phyloP scores from a whole-genome alignment of 164 flowering plant species.

The Houttuynia cordata region DNA sequence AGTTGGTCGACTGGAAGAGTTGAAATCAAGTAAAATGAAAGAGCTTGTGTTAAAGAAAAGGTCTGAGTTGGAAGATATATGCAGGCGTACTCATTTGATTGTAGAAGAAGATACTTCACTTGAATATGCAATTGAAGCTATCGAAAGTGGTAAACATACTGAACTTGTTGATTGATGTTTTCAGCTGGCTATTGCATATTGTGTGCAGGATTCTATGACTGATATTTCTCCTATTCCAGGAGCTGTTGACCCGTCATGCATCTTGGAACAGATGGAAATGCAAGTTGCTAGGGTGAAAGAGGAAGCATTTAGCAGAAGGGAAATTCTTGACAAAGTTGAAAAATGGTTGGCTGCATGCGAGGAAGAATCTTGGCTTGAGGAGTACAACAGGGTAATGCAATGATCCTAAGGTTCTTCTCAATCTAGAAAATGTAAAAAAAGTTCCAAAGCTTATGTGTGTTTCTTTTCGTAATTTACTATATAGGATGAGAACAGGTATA shows the following conservation, averaged over 20 bases:
- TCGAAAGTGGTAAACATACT: conserved; percentile 53
- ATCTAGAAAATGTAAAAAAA: neutral
- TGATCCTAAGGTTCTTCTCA: neutral
- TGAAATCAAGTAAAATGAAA: conserved; percentile 91
- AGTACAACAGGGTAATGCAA: conserved; percentile 47
- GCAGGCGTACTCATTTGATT: conserved; percentile 60
- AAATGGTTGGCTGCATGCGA: conserved; percentile 71
- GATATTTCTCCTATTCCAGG: conserved; percentile 24
- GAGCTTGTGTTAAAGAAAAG: conserved; percentile 83
- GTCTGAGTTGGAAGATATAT: conserved; percentile 74
- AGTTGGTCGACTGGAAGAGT: conserved; percentile 65
- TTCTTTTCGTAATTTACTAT: neutral
- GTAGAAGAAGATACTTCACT: conserved; percentile 36
- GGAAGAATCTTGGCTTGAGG: conserved; percentile 83
- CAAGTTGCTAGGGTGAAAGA: conserved; percentile 50
- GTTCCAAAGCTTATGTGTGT: neutral
- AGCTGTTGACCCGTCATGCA: conserved; percentile 29
- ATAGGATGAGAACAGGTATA: conserved; percentile 71
- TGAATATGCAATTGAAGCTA: conserved; percentile 53
- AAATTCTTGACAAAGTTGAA: conserved; percentile 64
- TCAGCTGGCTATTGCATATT: neutral
- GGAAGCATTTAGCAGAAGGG: conserved; percentile 59
- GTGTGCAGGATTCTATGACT: neutral
- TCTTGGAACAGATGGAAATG: conserved; percentile 48
- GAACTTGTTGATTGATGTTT: neutral